Evolutionary conservation across 2,329 filamentous ascomycete species (phyloP).

Genomic region (Thelonectria blattea): DNA sequence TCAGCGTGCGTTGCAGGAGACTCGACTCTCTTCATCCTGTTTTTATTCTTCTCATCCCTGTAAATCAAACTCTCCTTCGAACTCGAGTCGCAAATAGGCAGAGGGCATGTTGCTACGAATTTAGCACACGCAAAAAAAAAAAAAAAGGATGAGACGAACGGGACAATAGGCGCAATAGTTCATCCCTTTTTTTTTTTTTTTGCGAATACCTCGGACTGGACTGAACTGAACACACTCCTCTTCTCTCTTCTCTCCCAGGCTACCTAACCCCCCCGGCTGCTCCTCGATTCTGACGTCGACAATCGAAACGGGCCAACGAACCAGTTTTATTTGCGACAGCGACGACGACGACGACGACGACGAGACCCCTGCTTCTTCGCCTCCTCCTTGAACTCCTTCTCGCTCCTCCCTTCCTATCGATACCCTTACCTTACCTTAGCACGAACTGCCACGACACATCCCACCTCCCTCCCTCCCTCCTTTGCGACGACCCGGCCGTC

Average conservation of each 20-base stretch:
- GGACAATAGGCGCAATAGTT: background rate
- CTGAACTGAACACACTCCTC: too few species aligned
- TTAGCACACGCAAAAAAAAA: background rate
- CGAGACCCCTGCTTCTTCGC: background rate
- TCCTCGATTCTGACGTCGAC: background rate
- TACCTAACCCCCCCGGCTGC: background rate
- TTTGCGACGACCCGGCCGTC: conserved; percentile 17
- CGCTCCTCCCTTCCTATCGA: conserved; percentile 1
- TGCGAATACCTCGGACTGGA: background rate
- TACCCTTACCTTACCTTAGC: too few species aligned
- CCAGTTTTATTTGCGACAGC: background rate
- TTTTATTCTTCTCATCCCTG: background rate
- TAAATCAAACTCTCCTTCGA: too few species aligned
- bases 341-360: background rate
- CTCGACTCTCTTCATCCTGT: background rate
- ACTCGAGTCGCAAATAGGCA: too few species aligned
- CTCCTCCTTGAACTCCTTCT: background rate
- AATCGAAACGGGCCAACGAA: background rate
- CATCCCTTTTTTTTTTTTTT: background rate
- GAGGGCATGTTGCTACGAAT: too few species aligned
- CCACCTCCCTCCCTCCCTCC: background rate
- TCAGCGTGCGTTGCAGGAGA: background rate
- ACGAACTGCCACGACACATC: background rate
- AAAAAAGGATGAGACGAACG: background rate
- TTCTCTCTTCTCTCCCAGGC: conserved; percentile 1